Evolutionary conservation across 768 basidiomycete genomes (phyloP).

Genomic region (Pisolithus orientalis): DNA sequence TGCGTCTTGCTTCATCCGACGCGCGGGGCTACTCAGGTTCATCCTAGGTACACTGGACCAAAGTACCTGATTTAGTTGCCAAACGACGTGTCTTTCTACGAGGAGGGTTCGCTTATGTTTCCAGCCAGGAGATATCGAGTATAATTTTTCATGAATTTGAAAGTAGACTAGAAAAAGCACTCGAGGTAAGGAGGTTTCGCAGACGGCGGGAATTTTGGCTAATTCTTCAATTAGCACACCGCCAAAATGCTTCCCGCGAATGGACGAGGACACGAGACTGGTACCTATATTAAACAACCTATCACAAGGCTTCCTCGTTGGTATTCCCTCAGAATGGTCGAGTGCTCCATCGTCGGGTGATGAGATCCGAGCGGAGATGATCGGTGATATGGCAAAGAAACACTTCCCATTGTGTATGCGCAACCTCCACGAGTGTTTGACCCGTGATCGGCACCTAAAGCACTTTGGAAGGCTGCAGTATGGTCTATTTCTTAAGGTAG

Average conservation of each 20-base stretch:
- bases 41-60: conserved; percentile 90
- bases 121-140: conserved; percentile 67
- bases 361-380: conserved; percentile 87
- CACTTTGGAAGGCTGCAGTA: conserved; percentile 90
- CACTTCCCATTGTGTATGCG: conserved; percentile 98
- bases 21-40: background rate
- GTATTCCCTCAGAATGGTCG: conserved; percentile 79
- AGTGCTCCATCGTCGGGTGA: conserved; percentile 49
- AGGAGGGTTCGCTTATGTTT: conserved; percentile 87
- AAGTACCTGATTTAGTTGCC: conserved; percentile 88
- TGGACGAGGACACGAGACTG: conserved; percentile 92
- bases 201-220: conserved; percentile 2
- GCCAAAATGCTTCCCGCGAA: conserved; percentile 81
- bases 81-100: conserved; percentile 71
- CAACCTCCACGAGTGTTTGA: conserved; percentile 73
- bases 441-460: conserved; percentile 79
- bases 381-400: conserved; percentile 77
- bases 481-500: conserved; percentile 90
- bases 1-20: conserved; percentile 18
- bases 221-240: conserved; percentile 50
- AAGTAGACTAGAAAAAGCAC: conserved; percentile 57
- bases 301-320: conserved; percentile 89
- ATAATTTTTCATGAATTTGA: conserved; percentile 88
- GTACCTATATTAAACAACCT: conserved; percentile 86
- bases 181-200: conserved; percentile 53